Percentiles rank a stretch among this genome's conserved stretches.
phyloP scores from a whole-genome alignment of 2,329 filamentous ascomycete genomes.

The Aureobasidium leucospermi region DNA sequence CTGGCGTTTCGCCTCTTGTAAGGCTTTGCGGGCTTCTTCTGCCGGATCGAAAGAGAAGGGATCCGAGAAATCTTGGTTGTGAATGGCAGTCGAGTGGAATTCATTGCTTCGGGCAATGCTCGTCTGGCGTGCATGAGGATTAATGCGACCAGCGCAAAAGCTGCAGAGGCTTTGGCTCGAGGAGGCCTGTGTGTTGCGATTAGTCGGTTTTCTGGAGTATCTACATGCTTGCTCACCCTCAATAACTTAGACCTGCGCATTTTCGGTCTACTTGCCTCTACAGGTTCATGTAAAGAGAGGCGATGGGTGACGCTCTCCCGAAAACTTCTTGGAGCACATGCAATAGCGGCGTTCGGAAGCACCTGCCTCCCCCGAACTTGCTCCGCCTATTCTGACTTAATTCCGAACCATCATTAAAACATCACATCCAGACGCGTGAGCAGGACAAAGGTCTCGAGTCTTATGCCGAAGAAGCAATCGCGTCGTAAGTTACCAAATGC shows the following conservation, averaged over 20 bases:
- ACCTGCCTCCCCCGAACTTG: neutral
- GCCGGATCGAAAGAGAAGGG: neutral
- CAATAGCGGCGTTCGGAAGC: neutral
- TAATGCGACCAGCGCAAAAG: conserved; percentile 11
- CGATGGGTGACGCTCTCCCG: neutral
- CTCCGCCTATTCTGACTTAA: neutral
- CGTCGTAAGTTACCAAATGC: conserved; percentile 1
- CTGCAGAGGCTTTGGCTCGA: conserved; percentile 14
- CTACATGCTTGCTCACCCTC: neutral
- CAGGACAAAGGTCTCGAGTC: neutral
- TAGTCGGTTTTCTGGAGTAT: neutral
- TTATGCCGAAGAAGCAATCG: neutral
- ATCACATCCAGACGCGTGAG: neutral
- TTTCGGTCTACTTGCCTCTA: neutral
- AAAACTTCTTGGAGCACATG: conserved; percentile 3
- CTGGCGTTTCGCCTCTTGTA: neutral
- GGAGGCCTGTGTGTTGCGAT: neutral
- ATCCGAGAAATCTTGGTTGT: neutral
- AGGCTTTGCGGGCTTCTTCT: neutral
- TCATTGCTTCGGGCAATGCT: neutral
- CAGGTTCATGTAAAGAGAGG: too few relatives aligned
- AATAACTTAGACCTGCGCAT: conserved; percentile 12
- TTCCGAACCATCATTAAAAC: neutral
- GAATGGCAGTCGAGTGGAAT: neutral
- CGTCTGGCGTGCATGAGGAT: neutral